Evolutionary conservation across 371 early-diverging fungal species (phyloP), one percentile per base, ranked within the genome.

Genomic region (Coemansia sp.): DNA sequence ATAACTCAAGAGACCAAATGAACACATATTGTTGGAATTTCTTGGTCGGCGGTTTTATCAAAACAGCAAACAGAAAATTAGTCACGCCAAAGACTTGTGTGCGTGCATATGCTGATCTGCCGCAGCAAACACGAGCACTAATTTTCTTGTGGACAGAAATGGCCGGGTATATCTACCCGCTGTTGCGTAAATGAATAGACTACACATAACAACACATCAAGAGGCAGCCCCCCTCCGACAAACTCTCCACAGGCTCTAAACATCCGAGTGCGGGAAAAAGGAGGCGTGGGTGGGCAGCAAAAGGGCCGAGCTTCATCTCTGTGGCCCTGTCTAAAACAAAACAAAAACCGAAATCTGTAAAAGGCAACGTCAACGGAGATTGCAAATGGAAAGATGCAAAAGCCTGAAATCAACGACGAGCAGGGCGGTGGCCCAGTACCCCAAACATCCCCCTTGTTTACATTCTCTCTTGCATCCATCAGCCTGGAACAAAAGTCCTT

Each of bases 161-260:
- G 49, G 9, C 49, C 49, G 49, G 5, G 49, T 49, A 21, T 19
- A 8, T 19, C 9, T 17, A 49, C 49, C 49, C 49, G 49, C 49
- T 19, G 19, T 19, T 17, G 17, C 9, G 49, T 49, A 49, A 49
- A 49, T 49, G 49, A 49, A 49, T n/a, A 9, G 9, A 7, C 8
- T 19, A n/a, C 49, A 8, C 48, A 17, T 15, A 5, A 48, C 17
- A n/a, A 17, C 48, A n/a, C n/a, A 46, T 46, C 46, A 12, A 12
- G 46, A 11, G 19, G 19, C 49, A 39, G 49, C 49, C 49, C 11
- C 49, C 19, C 49, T 49, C 49, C 49, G 49, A 49, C 6, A 49
- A 49, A 49, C 49, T 49, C 49, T 17, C 49, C 49, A 49, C 46
- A n/a, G n/a, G 46, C 46, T 46, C 46, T 46, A 46, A 46, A 46